Base-by-base conservation (phyloP, 257 asterid species). In the Coffea eugenioides region DNA sequence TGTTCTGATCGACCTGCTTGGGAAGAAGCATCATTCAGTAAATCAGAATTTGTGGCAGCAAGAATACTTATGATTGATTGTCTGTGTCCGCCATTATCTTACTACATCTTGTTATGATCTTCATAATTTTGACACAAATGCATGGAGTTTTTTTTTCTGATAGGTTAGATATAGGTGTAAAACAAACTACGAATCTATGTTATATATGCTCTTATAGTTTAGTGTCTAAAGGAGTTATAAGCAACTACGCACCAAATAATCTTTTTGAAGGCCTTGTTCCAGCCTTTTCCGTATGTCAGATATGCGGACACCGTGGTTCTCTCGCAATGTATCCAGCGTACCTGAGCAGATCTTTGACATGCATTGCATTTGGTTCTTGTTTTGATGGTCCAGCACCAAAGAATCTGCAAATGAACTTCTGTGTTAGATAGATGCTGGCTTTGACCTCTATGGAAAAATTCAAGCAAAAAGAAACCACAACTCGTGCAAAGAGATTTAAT, bases 1-100 rank as follows among this genome's bases (percentile, higher is more conserved):
- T 85, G 77, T 84, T 79, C 85, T 81, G 83, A 70, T 93, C 98
- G 79, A 88, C 91, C 97, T 92, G 90, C 84, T 90, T 41, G 69
- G n/a, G 74, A 20, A 71, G 54, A 80, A 71, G 20, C 57, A 74
- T 5, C 43, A 27, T 75, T 18, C 64, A 18, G 31, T 34, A 23
- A 57, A n/a, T 49, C 25, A 20, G 12, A 59, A 21, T 8, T 59
- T 59, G 10, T 20, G 6, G 66, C 66, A 59, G 27, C 27, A 27
- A 59, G 27, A 59, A 59, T 59, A 59, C 25, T 59, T 5, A 27
- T 27, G 27, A 27, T 27, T 27, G 27, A 27, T 27, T n/a, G n/a
- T n/a, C n/a, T n/a, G n/a, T n/a, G n/a, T n/a, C n/a, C n/a, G n/a
- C n/a, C n/a, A n/a, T n/a, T n/a, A n/a, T n/a, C n/a, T n/a, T n/a